Conservation (phyloP, 495 filamentous ascomycete genomes). For the Entonaema liquescens region DNA sequence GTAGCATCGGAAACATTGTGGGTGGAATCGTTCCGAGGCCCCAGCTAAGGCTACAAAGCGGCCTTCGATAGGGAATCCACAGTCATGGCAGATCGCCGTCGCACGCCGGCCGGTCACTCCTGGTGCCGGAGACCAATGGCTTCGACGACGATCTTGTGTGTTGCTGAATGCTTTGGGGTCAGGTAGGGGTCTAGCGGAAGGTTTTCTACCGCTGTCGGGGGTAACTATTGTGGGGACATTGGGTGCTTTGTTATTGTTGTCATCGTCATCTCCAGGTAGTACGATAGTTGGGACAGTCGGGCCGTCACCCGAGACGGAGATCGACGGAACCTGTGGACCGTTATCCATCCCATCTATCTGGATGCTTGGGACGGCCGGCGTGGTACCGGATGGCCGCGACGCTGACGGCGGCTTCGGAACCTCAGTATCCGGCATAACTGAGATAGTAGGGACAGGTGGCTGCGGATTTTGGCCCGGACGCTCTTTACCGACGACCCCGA, state of each 20-base stretch:
- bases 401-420: conserved; percentile 44
- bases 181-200: conserved; percentile 52
- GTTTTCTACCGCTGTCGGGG: conserved; percentile 49
- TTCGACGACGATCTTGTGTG: conserved; percentile 46
- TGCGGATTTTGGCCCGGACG: conserved; percentile 41
- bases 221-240: conserved; percentile 57
- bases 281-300: conserved; percentile 54
- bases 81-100: conserved; percentile 84
- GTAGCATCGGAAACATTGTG: conserved; percentile 90
- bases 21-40: conserved; percentile 78
- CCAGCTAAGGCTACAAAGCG: conserved; percentile 85
- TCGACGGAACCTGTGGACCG: conserved; percentile 43
- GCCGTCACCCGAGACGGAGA: conserved; percentile 39
- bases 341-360: conserved; percentile 49
- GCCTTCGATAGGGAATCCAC: conserved; percentile 82
- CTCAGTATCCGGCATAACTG: conserved; percentile 60
- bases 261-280: conserved; percentile 50
- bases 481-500: conserved; percentile 45
- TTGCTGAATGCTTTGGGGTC: conserved; percentile 50
- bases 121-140: conserved; percentile 59
- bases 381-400: conserved; percentile 40
- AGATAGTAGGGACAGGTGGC: conserved; percentile 67
- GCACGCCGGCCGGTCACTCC: conserved; percentile 63
- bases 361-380: conserved; percentile 52
- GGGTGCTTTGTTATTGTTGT: conserved; percentile 41